Evolutionary conservation across 2,329 filamentous ascomycete species (phyloP).

Genomic region (Aspergillus piperis): DNA sequence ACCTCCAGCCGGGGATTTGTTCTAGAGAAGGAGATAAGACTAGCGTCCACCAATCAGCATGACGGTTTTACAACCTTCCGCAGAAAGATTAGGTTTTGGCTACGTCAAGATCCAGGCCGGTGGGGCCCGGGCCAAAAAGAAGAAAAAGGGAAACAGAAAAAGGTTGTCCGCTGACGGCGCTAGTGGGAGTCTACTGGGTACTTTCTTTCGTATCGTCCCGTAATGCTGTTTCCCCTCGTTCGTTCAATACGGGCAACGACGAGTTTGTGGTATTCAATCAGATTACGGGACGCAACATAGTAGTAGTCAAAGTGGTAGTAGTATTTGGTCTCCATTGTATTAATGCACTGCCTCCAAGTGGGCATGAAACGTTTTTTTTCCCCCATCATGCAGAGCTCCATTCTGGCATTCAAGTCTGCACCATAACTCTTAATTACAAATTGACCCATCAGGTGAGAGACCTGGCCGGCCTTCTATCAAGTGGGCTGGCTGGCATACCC

Average conservation of each 20-base stretch:
- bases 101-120: conserved; percentile 39
- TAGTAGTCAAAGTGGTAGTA: neutral
- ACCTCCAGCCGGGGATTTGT: conserved; percentile 14
- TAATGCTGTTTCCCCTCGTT: conserved; percentile 11
- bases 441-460: neutral
- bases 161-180: conserved; percentile 16
- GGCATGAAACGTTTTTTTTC: neutral
- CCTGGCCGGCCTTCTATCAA: neutral
- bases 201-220: conserved; percentile 11
- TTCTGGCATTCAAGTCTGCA: neutral
- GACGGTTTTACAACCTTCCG: conserved; percentile 30
- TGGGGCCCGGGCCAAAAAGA: conserved; percentile 21
- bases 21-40: conserved; percentile 33
- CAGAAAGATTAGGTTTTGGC: conserved; percentile 38
- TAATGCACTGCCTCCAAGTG: neutral
- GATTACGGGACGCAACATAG: neutral
- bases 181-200: conserved; percentile 16
- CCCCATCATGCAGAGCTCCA: neutral
- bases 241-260: neutral
- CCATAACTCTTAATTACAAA: neutral
- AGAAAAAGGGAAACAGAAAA: conserved; percentile 17
- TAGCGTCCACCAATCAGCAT: conserved; percentile 31
- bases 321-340: neutral
- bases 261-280: neutral
- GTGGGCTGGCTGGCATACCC: neutral